Conservation (phyloP, 2,329 filamentous ascomycete species). For the Fusarium graminum region DNA sequence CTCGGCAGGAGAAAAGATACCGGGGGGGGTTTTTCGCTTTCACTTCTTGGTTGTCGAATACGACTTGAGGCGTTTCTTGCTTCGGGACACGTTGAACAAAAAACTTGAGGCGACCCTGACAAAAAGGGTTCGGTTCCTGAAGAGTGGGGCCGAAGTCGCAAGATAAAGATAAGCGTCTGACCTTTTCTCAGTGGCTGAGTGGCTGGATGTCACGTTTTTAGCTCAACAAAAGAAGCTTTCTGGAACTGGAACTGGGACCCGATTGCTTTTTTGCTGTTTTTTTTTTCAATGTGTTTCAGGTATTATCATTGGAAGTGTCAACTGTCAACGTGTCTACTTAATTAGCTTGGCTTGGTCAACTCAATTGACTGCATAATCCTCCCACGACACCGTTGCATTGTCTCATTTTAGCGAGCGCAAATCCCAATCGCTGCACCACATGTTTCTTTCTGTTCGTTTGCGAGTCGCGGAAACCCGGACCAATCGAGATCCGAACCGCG, state of each 20-base stretch:
- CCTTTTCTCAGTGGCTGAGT: constrained; percentile 24
- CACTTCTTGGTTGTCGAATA: not conserved
- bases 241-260: constrained; percentile 15
- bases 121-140: constrained; percentile 32
- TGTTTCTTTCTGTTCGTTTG: constrained; percentile 8
- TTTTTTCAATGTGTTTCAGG: not conserved
- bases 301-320: not conserved
- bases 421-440: not conserved
- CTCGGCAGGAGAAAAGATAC: not conserved
- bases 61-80: too few species aligned
- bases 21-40: not conserved
- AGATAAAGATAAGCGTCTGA: constrained; percentile 18
- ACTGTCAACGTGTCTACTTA: not conserved
- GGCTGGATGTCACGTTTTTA: constrained; percentile 32
- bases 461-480: constrained; percentile 7
- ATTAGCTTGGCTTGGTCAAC: not conserved
- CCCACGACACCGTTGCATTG: not conserved
- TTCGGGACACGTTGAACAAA: too few species aligned
- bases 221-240: constrained; percentile 11
- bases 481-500: constrained; percentile 9
- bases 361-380: too few species aligned
- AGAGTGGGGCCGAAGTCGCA: constrained; percentile 20
- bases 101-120: constrained; percentile 7
- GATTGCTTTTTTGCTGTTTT: not conserved
- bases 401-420: not conserved